Conservation (phyloP, 2,329 filamentous ascomycete species). For the Fusarium praegraminearum region DNA sequence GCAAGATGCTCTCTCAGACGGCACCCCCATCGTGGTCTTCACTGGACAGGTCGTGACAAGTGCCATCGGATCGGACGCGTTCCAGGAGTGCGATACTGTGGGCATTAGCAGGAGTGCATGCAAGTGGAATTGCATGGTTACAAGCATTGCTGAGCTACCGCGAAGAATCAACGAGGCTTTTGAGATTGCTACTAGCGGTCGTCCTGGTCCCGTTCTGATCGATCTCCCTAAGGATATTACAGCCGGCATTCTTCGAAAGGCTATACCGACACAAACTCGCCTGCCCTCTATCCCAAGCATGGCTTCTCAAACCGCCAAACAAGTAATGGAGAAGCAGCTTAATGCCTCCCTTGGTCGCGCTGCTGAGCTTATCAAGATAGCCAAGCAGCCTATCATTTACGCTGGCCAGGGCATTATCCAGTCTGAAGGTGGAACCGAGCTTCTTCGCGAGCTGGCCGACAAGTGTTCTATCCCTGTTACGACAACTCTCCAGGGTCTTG, state of each 20-base stretch:
- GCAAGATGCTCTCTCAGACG: constrained; percentile 95
- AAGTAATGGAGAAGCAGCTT: constrained; percentile 78
- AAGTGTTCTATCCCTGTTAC: constrained; percentile 94
- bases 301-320: constrained; percentile 81
- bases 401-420: constrained; percentile 91
- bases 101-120: background rate
- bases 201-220: constrained; percentile 93
- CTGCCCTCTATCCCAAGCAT: constrained; percentile 87
- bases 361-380: constrained; percentile 83
- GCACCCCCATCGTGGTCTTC: constrained; percentile 96
- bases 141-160: constrained; percentile 92
- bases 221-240: constrained; percentile 98
- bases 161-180: constrained; percentile 97
- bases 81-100: constrained; percentile 91
- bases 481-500: constrained; percentile 93
- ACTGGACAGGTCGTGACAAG: constrained; percentile 90
- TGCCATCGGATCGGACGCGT: constrained; percentile 85
- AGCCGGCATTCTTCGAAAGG: constrained; percentile 81
- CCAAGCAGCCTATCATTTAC: constrained; percentile 96
- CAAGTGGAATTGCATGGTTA: constrained; percentile 99
- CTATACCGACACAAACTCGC: constrained; percentile 81
- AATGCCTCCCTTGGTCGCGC: constrained; percentile 79
- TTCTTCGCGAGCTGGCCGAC: constrained; percentile 88
- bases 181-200: constrained; percentile 94
- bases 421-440: constrained; percentile 79